Evolutionary conservation across 2,329 filamentous ascomycete genomes (phyloP), one percentile per base, ranked within the genome.

Genomic region (Septoria petroselini): DNA sequence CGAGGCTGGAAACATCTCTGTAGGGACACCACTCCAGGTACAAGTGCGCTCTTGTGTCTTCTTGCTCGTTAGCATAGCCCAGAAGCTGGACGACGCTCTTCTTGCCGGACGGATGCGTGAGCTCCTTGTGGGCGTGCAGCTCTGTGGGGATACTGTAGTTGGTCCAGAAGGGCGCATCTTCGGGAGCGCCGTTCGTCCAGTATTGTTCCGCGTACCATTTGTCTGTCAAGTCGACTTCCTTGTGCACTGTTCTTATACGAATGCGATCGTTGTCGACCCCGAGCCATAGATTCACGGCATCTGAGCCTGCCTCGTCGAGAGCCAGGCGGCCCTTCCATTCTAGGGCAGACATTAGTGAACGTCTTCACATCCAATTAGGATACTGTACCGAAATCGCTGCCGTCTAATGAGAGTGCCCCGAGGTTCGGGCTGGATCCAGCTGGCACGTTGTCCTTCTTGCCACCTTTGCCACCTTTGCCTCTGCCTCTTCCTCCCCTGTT

Each of bases 1-100:
- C 14, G 18, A 31, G 40, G 12, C 31, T 27, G 9, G 30, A 30
- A 9, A 23, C 29, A 27, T 41, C 29, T 29, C 45, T 37, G 29
- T 40, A 40, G 7, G 45, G 45, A 37, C 45, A 48, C 18, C 30
- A 42, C 19, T 48, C 45, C 18, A 48, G 29, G 30, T 48, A 48
- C 21, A 48, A n/a, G n/a, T n/a, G n/a, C n/a, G n/a, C n/a, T 11
- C 19, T 42, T 29, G 18, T 17, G 23, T 42, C 17, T 7, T 42
- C 30, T 30, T 5, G n/a, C n/a, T n/a, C n/a, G n/a, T n/a, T n/a
- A n/a, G n/a, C n/a, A n/a, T n/a, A n/a, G n/a, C n/a, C n/a, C n/a
- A n/a, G n/a, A n/a, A n/a, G n/a, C n/a, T n/a, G n/a, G n/a, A n/a
- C n/a, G n/a, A n/a, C n/a, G n/a, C n/a, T n/a, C n/a, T n/a, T n/a